phyloP scores from a whole-genome alignment of 2,329 filamentous ascomycete species.

The Apiospora arundinis region DNA sequence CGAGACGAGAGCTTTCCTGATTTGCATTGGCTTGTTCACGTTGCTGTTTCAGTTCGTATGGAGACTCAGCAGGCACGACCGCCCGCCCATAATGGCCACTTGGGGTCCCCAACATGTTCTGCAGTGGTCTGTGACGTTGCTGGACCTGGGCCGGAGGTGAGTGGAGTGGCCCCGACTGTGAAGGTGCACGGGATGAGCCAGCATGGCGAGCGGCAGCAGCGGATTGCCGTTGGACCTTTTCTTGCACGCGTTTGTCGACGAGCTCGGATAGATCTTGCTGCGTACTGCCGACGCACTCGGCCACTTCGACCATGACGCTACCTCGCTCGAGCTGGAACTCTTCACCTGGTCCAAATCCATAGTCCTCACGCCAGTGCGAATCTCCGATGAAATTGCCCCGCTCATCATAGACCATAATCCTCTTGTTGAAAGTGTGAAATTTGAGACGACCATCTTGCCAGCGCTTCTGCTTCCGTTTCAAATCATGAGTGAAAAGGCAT shows the following conservation, averaged over 20 bases:
- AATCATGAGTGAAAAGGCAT: constrained; percentile 86
- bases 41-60: constrained; percentile 65
- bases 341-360: constrained; percentile 78
- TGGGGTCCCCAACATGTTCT: constrained; percentile 69
- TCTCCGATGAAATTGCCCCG: constrained; percentile 83
- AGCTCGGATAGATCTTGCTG: constrained; percentile 81
- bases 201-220: constrained; percentile 48
- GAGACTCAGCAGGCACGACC: constrained; percentile 62
- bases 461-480: constrained; percentile 85
- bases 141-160: constrained; percentile 41
- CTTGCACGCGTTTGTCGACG: constrained; percentile 70
- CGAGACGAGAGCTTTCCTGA: constrained; percentile 35
- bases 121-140: constrained; percentile 52
- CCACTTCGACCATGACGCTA: constrained; percentile 79
- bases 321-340: constrained; percentile 80
- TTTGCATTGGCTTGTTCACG: constrained; percentile 36
- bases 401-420: constrained; percentile 89
- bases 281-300: constrained; percentile 72
- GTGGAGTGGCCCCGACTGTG: constrained; percentile 28
- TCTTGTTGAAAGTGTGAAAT: constrained; percentile 90
- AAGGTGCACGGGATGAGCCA: constrained; percentile 32
- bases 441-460: constrained; percentile 93
- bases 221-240: constrained; percentile 57
- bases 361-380: constrained; percentile 76
- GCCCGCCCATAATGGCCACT: constrained; percentile 69